A percentile compares a stretch with the other conserved stretches of the same genome.
Conservation (phyloP, 164 flowering plant genomes). For the Piper longum region DNA sequence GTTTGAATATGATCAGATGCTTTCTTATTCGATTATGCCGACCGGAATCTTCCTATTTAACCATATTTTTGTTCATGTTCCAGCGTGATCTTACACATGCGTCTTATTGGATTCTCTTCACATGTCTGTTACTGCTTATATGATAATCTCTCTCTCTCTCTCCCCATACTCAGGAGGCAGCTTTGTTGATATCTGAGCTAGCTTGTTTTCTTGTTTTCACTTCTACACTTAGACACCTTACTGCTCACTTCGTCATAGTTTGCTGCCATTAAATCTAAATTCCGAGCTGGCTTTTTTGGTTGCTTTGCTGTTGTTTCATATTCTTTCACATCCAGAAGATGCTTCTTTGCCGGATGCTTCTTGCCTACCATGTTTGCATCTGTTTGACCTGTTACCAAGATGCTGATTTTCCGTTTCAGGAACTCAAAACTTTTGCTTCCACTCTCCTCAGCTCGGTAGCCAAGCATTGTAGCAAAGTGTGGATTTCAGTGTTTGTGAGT, state of each 20-base stretch:
- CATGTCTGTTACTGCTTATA: not conserved
- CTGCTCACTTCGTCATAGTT: not conserved
- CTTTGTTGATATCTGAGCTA: not conserved
- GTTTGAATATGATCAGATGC: not conserved
- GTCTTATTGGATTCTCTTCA: not conserved
- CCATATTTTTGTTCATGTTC: not conserved
- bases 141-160: not conserved
- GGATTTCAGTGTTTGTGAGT: constrained; percentile 30
- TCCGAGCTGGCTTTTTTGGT: not conserved
- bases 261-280: not conserved
- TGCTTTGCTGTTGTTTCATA: constrained; percentile 16
- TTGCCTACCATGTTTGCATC: constrained; percentile 56
- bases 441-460: not conserved
- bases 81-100: not conserved
- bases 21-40: not conserved
- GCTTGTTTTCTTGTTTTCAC: not conserved
- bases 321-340: constrained; percentile 8
- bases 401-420: constrained; percentile 67
- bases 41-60: not conserved
- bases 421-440: not conserved
- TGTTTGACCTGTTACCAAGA: constrained; percentile 53
- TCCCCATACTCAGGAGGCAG: not conserved
- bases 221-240: not conserved
- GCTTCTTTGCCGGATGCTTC: constrained; percentile 28
- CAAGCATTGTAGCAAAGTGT: constrained; percentile 9